Conservation (phyloP, 768 basidiomycete genomes). For the Lanmaoa rubissima region DNA sequence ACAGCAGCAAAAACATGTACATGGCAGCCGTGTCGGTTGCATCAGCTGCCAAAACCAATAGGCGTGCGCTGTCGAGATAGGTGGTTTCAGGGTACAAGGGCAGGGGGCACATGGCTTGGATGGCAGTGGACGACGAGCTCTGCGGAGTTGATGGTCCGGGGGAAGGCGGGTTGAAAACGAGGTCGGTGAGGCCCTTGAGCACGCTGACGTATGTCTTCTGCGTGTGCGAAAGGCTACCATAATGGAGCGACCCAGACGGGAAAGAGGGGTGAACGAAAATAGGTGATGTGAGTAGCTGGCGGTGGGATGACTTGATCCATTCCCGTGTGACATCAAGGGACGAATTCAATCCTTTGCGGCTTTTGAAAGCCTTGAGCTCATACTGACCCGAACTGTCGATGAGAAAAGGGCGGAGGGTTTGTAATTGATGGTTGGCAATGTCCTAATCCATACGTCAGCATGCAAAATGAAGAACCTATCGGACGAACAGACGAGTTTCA, state of each 20-base stretch:
- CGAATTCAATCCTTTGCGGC: slow-evolving; percentile 44
- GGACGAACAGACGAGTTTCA: slow-evolving; percentile 78
- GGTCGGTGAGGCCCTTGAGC: slow-evolving; percentile 59
- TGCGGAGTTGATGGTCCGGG: slow-evolving; percentile 34
- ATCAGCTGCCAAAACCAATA: slow-evolving; percentile 65
- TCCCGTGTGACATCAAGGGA: slow-evolving; percentile 56
- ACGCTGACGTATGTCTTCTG: slow-evolving; percentile 50
- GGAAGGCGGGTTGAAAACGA: slow-evolving; percentile 58
- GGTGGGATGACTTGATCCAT: slow-evolving; percentile 62
- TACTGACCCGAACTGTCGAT: slow-evolving; percentile 75
- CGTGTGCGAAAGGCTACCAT: slow-evolving; percentile 42
- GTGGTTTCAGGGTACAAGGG: slow-evolving; percentile 71
- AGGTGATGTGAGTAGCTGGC: slow-evolving; percentile 40
- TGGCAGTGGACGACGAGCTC: slow-evolving; percentile 31
- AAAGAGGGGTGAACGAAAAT: slow-evolving; percentile 45
- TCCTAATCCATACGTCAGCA: slow-evolving; percentile 53
- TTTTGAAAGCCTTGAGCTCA: slow-evolving; percentile 75
- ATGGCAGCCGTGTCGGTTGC: slow-evolving; percentile 70
- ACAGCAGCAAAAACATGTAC: slow-evolving; percentile 80
- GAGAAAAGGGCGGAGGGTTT: slow-evolving; percentile 88
- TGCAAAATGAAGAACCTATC: slow-evolving; percentile 9
- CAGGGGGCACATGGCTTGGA: slow-evolving; percentile 33
- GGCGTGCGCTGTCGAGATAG: slow-evolving; percentile 74
- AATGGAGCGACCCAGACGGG: slow-evolving; percentile 42
- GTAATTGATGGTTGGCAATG: slow-evolving; percentile 94